A percentile compares a stretch with the other conserved stretches of the same genome.
Conservation (phyloP, 192 early-diverging fungal genomes). For the Powellomyces hirtus region DNA sequence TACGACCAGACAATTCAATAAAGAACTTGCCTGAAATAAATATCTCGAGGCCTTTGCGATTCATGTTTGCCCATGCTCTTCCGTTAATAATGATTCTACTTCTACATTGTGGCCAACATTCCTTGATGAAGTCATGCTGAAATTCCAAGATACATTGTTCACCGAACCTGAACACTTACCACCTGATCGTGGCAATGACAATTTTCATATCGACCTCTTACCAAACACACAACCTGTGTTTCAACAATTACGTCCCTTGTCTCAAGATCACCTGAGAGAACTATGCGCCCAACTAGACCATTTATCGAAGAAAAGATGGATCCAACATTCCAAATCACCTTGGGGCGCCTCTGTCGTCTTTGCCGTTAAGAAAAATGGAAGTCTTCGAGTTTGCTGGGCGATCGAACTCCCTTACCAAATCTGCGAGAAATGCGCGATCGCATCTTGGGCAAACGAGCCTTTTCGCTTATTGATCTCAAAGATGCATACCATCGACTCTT, state of each 20-base stretch:
- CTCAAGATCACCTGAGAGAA: neutral
- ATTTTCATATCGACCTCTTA: neutral
- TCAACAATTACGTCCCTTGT: neutral
- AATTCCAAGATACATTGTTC: too few species aligned
- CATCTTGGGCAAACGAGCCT: neutral
- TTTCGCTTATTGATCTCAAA: neutral
- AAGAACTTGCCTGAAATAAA: too few species aligned
- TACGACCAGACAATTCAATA: too few species aligned
- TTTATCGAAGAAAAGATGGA: conserved; percentile 5
- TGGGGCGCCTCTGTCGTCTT: conserved; percentile 26
- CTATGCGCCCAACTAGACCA: neutral
- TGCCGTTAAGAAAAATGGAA: conserved; percentile 49
- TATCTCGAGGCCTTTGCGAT: too few species aligned
- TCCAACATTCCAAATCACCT: conserved; percentile 15
- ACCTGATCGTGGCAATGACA: neutral
- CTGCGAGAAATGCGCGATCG: neutral
- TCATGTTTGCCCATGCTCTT: too few species aligned
- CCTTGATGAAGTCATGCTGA: too few species aligned
- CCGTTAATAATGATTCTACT: too few species aligned
- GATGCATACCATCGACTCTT: conserved; percentile 1
- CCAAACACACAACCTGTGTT: neutral
- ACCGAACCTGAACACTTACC: neutral
- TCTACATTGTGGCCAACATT: too few species aligned
- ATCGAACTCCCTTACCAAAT: neutral
- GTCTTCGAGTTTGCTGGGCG: conserved; percentile 41